phyloP scores from a whole-genome alignment of 1,139 yeast species.

The Nakaseomyces kungkrabaensis region DNA sequence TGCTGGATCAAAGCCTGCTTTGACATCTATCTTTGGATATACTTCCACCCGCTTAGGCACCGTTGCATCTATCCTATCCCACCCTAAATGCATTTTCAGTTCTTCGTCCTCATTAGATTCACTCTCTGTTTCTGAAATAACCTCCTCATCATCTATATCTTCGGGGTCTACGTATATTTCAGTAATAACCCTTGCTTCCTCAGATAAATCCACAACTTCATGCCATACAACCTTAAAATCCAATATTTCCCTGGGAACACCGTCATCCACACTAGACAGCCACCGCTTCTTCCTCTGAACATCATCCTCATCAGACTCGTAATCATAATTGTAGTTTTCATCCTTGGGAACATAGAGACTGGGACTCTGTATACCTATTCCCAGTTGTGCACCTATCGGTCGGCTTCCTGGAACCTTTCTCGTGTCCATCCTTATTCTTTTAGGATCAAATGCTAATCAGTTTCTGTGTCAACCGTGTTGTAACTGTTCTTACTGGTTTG shows the following conservation, averaged over 20 bases:
- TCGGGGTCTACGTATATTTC: background rate
- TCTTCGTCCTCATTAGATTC: conserved; percentile 5
- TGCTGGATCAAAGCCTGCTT: background rate
- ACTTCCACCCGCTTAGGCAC: background rate
- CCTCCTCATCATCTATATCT: conserved; percentile 2
- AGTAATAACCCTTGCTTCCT: background rate
- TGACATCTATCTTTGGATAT: background rate
- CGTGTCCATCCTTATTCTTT: conserved; percentile 8
- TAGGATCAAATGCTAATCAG: no score
- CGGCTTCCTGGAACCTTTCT: conserved; percentile 13
- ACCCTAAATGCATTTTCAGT: background rate
- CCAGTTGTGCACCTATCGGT: conserved; percentile 25
- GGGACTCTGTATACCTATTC: conserved; percentile 21
- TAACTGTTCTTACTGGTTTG: no score
- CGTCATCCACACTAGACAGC: conserved; percentile 26
- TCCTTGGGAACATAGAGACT: conserved; percentile 12
- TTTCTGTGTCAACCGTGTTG: no score
- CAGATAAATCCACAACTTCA: background rate
- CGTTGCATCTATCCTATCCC: background rate
- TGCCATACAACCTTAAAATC: conserved; percentile 4
- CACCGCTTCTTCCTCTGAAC: conserved; percentile 36
- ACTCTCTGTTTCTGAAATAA: background rate
- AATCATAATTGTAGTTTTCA: background rate
- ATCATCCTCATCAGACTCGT: background rate
- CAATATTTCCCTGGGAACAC: conserved; percentile 11